phyloP scores from a whole-genome alignment of 2,329 filamentous ascomycete species.

The Cladosporium sp. region DNA sequence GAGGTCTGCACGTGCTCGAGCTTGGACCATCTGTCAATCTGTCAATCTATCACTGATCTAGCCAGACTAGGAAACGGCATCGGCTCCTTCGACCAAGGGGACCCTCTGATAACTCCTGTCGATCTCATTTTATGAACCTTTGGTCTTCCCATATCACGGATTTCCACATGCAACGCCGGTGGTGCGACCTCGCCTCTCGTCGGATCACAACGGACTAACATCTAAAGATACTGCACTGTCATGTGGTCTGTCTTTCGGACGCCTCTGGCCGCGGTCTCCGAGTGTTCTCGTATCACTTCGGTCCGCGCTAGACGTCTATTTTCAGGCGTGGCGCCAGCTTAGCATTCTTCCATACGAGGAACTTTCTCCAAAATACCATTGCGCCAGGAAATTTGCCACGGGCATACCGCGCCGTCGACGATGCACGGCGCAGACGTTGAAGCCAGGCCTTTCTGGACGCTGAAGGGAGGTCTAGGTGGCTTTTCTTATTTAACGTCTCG shows the following conservation, averaged over 20 bases:
- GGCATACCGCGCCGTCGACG: constrained; percentile 3
- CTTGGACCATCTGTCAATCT: neutral
- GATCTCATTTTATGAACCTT: neutral
- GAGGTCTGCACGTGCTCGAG: too few relatives aligned
- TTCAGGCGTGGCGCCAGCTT: neutral
- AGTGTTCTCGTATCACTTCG: neutral
- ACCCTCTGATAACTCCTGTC: neutral
- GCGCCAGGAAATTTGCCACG: neutral
- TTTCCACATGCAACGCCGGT: neutral
- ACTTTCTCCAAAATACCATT: neutral
- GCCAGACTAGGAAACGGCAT: neutral
- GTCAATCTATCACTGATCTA: neutral
- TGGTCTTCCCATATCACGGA: neutral
- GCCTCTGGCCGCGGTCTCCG: neutral
- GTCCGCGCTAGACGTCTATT: constrained; percentile 6
- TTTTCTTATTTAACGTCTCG: neutral
- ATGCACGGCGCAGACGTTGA: constrained; percentile 4
- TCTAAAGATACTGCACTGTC: neutral
- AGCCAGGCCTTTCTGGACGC: neutral
- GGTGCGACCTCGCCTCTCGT: neutral
- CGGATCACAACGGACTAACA: neutral
- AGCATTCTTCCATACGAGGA: neutral
- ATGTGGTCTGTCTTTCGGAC: neutral
- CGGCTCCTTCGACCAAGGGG: neutral
- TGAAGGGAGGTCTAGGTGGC: neutral